Conservation (phyloP, 139 green algal species). For the Trebouxia sp. region DNA sequence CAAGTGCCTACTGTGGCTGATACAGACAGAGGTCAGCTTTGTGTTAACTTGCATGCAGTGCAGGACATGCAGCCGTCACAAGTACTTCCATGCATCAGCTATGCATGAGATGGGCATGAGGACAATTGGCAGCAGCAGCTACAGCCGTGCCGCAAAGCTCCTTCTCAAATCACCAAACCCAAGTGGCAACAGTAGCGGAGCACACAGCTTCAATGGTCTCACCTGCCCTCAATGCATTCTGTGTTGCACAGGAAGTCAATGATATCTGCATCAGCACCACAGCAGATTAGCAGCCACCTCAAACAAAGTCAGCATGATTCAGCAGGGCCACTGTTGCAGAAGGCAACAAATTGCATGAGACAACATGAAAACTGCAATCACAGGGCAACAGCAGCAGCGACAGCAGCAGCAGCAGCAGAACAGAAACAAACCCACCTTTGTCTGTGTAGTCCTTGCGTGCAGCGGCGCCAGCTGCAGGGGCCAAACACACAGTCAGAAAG, state of each 20-base stretch:
- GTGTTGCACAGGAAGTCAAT: constrained; percentile 31
- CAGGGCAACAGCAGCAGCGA: neutral
- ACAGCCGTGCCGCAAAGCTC: too few species aligned
- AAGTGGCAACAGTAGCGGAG: too few species aligned
- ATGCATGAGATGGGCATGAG: too few species aligned
- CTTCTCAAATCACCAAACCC: too few species aligned
- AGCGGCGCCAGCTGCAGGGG: constrained; percentile 15
- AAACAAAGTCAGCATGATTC: neutral
- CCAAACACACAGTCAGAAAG: constrained; percentile 3
- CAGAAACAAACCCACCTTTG: neutral
- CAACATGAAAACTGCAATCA: too few species aligned
- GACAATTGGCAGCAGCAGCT: too few species aligned
- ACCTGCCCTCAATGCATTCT: constrained; percentile 29
- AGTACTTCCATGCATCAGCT: too few species aligned
- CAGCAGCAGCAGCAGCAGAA: neutral
- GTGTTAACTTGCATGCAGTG: too few species aligned
- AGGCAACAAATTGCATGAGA: neutral
- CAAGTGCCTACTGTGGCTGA: too few species aligned
- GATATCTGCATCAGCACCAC: constrained; percentile 6
- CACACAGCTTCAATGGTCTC: neutral
- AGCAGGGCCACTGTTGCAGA: too few species aligned
- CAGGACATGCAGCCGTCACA: too few species aligned
- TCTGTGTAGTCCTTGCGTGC: constrained; percentile 28
- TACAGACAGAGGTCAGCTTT: too few species aligned
- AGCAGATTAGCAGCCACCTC: neutral